Evolutionary conservation across 495 filamentous ascomycete genomes (phyloP).

Genomic region (Evernia prunastri): DNA sequence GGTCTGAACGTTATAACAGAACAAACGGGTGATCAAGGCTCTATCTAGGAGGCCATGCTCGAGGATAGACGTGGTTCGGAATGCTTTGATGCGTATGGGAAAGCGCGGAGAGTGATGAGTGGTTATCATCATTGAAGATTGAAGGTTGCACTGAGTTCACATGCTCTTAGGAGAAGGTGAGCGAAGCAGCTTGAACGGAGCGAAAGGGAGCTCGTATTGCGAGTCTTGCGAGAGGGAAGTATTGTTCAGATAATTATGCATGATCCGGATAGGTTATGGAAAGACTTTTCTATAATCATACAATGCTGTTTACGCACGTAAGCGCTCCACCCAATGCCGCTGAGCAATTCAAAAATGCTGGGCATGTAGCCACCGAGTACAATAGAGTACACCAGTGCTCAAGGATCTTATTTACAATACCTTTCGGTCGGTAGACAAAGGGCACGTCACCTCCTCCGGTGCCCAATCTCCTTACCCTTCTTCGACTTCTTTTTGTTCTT

Average conservation of each 20-base stretch:
- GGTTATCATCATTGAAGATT: no score
- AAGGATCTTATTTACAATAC: background rate
- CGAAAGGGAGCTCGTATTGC: background rate
- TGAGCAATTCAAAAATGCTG: background rate
- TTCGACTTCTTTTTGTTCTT: slow-evolving; percentile 72
- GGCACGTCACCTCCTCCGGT: slow-evolving; percentile 25
- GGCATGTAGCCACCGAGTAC: background rate
- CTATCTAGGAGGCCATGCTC: no score
- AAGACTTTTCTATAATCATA: background rate
- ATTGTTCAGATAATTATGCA: background rate
- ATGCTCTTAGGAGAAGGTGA: no score
- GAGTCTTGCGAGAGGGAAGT: no score
- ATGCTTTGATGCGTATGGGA: no score
- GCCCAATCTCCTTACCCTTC: slow-evolving; percentile 57
- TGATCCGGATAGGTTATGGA: background rate
- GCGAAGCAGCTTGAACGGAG: no score
- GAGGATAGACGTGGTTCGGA: no score
- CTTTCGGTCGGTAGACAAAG: background rate
- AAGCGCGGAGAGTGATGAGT: no score
- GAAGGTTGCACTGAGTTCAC: no score
- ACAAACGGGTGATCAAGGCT: no score
- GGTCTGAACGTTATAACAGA: no score
- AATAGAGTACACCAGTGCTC: background rate
- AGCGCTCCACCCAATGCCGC: slow-evolving; percentile 7
- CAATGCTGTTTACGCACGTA: background rate